phyloP scores from a whole-genome alignment of 176 grass and related monocot species.

The Secale cereale region DNA sequence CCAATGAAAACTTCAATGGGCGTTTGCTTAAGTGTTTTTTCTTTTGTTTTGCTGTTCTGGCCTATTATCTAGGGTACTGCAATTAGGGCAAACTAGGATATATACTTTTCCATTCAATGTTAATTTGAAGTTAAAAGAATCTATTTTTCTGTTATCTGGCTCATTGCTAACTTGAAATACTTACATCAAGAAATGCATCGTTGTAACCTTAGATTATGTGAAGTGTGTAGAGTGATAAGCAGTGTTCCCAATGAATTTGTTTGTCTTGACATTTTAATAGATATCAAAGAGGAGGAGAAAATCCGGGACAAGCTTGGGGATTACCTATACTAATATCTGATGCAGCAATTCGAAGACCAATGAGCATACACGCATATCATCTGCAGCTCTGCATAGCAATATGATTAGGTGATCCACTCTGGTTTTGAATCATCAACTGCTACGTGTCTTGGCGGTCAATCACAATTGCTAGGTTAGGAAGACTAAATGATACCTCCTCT shows the following conservation, averaged over 20 bases:
- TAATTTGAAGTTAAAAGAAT: neutral
- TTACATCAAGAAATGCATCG: neutral
- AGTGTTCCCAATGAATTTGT: constrained; percentile 12
- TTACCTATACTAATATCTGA: constrained; percentile 2
- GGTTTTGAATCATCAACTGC: neutral
- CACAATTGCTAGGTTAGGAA: neutral
- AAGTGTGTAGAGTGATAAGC: neutral
- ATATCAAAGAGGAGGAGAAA: constrained; percentile 57
- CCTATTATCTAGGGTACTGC: neutral
- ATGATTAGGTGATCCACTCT: constrained; percentile 6
- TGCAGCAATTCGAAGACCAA: neutral
- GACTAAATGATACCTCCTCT: neutral
- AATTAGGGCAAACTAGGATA: neutral
- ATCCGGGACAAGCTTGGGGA: constrained; percentile 57
- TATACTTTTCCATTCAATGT: neutral
- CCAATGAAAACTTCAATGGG: constrained; percentile 1
- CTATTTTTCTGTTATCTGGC: neutral
- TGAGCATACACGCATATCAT: neutral
- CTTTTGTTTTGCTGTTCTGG: constrained; percentile 11
- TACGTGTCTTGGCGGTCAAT: neutral
- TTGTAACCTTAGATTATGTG: neutral
- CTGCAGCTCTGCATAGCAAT: neutral
- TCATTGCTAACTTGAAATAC: neutral
- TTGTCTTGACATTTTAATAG: constrained; percentile 60
- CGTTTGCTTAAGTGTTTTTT: neutral